These are phyloP conservation scores for Draba incana DNA, from an alignment of 345 rosid species.

Conservation along the genomic window DNA sequence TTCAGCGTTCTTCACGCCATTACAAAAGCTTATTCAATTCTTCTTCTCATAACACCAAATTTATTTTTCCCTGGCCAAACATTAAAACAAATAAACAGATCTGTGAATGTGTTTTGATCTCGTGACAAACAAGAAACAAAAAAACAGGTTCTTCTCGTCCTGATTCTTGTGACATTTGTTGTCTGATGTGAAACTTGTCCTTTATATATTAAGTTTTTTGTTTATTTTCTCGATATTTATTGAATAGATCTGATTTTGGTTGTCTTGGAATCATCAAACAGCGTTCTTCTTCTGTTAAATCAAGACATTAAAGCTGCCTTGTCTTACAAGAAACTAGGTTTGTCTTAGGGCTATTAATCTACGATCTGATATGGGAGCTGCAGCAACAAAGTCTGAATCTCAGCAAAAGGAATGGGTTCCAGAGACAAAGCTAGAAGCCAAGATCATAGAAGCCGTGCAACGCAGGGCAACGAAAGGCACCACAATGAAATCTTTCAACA, in stretches of 20 bases:
- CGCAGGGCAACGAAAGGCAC: conserved; percentile 69
- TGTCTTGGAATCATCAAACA: conserved; percentile 18
- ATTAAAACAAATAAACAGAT: conserved; percentile 18
- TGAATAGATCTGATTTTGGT: conserved; percentile 33
- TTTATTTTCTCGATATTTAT: background rate
- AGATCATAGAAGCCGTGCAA: conserved; percentile 78
- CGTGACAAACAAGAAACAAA: conserved; percentile 35
- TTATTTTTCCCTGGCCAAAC: background rate
- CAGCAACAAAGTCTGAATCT: conserved; percentile 49
- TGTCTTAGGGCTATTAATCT: background rate
- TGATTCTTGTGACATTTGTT: conserved; percentile 37
- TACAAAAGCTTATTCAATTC: conserved; percentile 26
- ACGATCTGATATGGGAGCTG: conserved; percentile 65
- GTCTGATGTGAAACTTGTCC: conserved; percentile 32
- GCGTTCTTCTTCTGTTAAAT: conserved; percentile 16
- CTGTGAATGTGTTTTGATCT: conserved; percentile 27
- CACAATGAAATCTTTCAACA: conserved; percentile 73
- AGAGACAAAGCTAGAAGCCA: conserved; percentile 84
- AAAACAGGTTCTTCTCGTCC: conserved; percentile 25
- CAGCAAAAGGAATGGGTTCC: conserved; percentile 50
- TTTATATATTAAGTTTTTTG: background rate
- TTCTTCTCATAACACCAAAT: conserved; percentile 25
- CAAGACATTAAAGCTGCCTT: conserved; percentile 39
- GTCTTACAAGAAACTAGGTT: conserved; percentile 34
- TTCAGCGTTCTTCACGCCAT: conserved; percentile 37